Evolutionary conservation across 352 stramenopile species (phyloP), one percentile per base, ranked within the genome.

Genomic region (Thalassiosira mediterranea): DNA sequence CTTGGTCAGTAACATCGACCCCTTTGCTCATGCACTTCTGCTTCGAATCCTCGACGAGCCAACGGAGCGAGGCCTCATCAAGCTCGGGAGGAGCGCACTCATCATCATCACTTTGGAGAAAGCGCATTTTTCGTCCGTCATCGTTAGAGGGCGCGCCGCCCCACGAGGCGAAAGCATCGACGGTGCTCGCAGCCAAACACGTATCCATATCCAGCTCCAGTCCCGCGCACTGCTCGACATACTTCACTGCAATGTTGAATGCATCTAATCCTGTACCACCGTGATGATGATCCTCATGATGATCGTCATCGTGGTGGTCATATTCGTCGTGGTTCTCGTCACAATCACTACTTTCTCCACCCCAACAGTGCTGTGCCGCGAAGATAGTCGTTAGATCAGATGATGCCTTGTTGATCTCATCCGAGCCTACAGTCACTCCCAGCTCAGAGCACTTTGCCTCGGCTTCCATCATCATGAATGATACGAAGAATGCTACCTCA

Each of bases 211-310:
- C 58, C 3, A 81, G 19, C 29, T 61, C 42, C 7, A 81, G 29
- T 2, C 31, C 34, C 4, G 72, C 28, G 25, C 72, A 81, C 63
- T 81, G 21, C 42, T 76, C 58, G 17, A 81, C 51, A 26, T 72
- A 81, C 19, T 67, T 81, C 34, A 76, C 47, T 17, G n/a, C 52
- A 11, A 81, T 54, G 10, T 58, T 51, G 29, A 73, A 51, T 26
- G 28, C 59, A 26, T 81, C 23, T 31, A 76, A 26, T 13, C 57
- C 62, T 26, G 7, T 11, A 4, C 17, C 47, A 21, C 13, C n/a
- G n/a, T n/a, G n/a, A n/a, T n/a, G n/a, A n/a, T n/a, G n/a, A 66
- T 63, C 37, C 5, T 42, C 37, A 26, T 44, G n/a, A 65, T 63
- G 21, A 57, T 40, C 29, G 7, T 72, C 44, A 19, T 65, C 29